A percentile compares a stretch with the other conserved stretches of the same genome.
Evolutionary conservation across 2,329 filamentous ascomycete species (phyloP).

Genomic region (Trichoderma sp.): DNA sequence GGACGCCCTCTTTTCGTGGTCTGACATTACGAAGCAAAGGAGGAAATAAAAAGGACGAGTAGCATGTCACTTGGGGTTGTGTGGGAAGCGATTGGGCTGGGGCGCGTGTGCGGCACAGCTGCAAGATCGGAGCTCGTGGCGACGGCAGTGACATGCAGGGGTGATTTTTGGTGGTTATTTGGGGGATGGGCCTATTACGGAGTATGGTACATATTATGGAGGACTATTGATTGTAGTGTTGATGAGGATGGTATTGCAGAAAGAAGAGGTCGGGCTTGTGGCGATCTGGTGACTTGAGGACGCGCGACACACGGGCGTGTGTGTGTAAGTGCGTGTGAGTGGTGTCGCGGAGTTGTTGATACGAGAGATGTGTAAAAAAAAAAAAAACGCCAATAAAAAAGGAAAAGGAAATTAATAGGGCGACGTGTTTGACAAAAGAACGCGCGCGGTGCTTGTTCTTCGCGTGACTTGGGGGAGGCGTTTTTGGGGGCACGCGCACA

Average conservation of each 20-base stretch:
- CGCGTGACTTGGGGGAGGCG: slow-evolving; percentile 8
- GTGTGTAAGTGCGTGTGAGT: too few relatives aligned
- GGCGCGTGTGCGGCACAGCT: not conserved
- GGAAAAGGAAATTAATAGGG: not conserved
- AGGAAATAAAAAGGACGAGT: not conserved
- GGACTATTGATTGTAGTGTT: too few relatives aligned
- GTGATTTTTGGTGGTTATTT: not conserved
- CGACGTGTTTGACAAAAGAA: not conserved
- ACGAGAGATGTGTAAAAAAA: not conserved
- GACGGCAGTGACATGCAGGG: not conserved
- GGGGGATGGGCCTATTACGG: too few relatives aligned
- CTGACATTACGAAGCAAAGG: not conserved
- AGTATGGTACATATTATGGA: too few relatives aligned
- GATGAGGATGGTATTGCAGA: too few relatives aligned
- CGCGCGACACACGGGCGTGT: not conserved
- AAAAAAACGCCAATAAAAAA: not conserved
- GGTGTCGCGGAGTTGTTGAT: not conserved
- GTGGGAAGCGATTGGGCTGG: not conserved
- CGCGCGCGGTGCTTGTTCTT: not conserved
- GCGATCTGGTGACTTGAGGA: not conserved
- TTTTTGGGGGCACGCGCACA: not conserved
- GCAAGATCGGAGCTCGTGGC: not conserved
- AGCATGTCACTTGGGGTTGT: not conserved
- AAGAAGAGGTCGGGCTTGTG: not conserved
- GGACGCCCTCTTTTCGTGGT: not conserved